Evolutionary conservation across 2,329 filamentous ascomycete species (phyloP), one percentile per base, ranked within the genome.

Genomic region (Diplocarpon rosae): DNA sequence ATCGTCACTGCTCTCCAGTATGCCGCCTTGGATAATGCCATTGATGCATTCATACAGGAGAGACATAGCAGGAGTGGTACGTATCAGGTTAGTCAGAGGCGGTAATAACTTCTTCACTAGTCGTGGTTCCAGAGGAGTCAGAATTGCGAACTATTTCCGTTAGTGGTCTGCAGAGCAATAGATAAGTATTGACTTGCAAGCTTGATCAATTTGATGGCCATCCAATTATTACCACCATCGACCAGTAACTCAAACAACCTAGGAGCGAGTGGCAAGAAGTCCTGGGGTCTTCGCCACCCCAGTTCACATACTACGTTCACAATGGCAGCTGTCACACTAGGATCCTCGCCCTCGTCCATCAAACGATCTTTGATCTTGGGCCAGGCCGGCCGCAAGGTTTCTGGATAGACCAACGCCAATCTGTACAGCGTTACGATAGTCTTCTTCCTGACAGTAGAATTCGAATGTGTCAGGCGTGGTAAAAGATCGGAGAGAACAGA

Each of bases 131-230:
- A 96, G 67, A 0, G 92, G 92, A 2, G 89, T 96, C 49, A 98
- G 69, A 1, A 87, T 93, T 35, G 92, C 90, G 72, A 98, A 98
- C 84, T 93, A 58, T 1, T 63, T 37, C 61, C 66, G 28, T 37
- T 58, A 32, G 57, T 37, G 31, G 87, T 70, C 94, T 94, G 78
- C 88, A 59, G 1, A 28, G 20, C 62, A 27, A 62, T 28, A 47
- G 42, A 16, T 14, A 14, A 44, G 29, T 9, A 16, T 12, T 27
- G 31, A 67, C 76, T 54, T 63, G 90, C 86, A 51, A 98, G 74
- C 66, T 98, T 98, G 63, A 98, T 96, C 51, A 98, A 78, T 63
- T 98, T 98, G 62, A 98, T 98, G 47, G 89, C 89, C 90, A 98
- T 96, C 92, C 92, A 98, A 65, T 98, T 98, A 65, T 98, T 96